Conservation (phyloP, 805 yeast genomes). For the Kurtzmaniella fragi region DNA sequence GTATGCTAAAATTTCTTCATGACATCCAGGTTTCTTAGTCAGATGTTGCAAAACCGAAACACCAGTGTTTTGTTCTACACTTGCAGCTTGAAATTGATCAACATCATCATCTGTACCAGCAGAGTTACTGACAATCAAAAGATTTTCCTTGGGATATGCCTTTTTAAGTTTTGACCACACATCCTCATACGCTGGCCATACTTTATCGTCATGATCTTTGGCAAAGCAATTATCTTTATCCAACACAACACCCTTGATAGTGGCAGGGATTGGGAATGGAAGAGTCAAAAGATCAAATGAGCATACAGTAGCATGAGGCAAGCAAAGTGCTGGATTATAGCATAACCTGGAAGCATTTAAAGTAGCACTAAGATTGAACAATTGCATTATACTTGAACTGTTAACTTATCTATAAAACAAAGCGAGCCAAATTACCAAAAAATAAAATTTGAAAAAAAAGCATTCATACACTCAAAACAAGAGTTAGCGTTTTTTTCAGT, state of each 20-base stretch:
- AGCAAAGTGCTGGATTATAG: constrained; percentile 59
- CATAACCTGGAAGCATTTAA: constrained; percentile 58
- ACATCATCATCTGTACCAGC: constrained; percentile 85
- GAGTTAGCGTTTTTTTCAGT: too few relatives aligned
- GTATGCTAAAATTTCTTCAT: constrained; percentile 58
- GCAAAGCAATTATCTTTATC: constrained; percentile 98
- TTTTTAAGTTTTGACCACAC: constrained; percentile 51
- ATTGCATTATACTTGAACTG: constrained; percentile 3
- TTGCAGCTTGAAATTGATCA: constrained; percentile 52
- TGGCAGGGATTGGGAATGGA: constrained; percentile 46
- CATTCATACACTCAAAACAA: too few relatives aligned
- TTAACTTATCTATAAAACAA: constrained; percentile 2
- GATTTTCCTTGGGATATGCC: constrained; percentile 56
- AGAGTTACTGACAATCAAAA: constrained; percentile 83
- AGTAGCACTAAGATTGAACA: constrained; percentile 74
- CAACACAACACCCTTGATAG: constrained; percentile 71
- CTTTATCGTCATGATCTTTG: constrained; percentile 67
- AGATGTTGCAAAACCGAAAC: constrained; percentile 66
- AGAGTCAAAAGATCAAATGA: constrained; percentile 45
- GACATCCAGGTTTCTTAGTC: constrained; percentile 81
- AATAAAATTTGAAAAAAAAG: constrained; percentile 19
- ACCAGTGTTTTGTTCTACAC: constrained; percentile 60
- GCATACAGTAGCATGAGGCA: constrained; percentile 56
- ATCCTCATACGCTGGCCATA: constrained; percentile 66
- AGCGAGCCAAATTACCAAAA: constrained; percentile 10